Base-by-base conservation (phyloP, 768 basidiomycete genomes). In the Coprinopsis marcescibilis region DNA sequence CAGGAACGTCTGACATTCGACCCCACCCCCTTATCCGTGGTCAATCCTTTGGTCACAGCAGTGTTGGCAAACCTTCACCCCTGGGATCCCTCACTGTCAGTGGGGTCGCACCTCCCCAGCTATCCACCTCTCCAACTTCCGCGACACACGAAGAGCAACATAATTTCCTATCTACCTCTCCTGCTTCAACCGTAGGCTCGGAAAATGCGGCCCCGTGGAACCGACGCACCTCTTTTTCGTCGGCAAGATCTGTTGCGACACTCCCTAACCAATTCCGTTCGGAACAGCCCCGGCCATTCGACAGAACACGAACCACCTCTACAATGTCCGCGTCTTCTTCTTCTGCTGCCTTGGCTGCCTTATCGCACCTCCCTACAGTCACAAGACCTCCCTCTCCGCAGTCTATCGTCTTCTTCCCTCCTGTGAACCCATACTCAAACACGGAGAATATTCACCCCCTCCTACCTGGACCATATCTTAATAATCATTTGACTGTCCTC, bases 21-120 rank as follows among this genome's bases (percentile, higher is more conserved):
- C 85, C 84, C 0, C 87, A 89, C 57, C 87, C 85, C 5, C 72
- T 89, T 43, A 87, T 89, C 52, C 81, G 86, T 46, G 85, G 84
- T 7, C 73, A 81, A 52, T 85, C 85, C 0, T 78, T 75, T 49
- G 79, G 82, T 4, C 71, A 73, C 43, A 65, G 71, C 2, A 63
- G 67, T 61, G 52, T 71, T 55, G 40, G 72, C 62, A 67, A 77
- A 58, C 76, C 78, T 33, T 69, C 77, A 7, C 83, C 85, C 27
- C 69, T 87, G 48, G 72, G 80, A 2, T 83, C 85, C 21, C 68
- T 87, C 43, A 79, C 80, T 1, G 74, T 87, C 43, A 79, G 80
- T 1, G 74, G 81, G 35, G 61, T 58, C n/a, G 70, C 73, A 7
- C 64, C 70, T 23, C 66, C 71, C 0, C 63, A 72, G 41, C 53